Evolutionary conservation across 2,329 filamentous ascomycete genomes (phyloP), one percentile per base, ranked within the genome.

Genomic region (Fusarium praegraminearum): DNA sequence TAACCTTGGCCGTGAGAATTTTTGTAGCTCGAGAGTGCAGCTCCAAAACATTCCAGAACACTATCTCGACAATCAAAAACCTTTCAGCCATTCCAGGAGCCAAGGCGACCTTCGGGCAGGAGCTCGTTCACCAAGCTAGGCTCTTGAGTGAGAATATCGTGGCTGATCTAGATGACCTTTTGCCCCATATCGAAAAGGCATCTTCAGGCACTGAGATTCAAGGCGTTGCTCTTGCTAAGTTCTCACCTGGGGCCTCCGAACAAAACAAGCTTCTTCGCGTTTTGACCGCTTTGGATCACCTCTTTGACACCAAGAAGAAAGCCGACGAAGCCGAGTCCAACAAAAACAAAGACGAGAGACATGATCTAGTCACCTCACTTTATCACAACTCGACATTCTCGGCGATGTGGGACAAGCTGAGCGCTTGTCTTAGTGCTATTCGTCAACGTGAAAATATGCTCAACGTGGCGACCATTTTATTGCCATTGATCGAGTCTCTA

Each of bases 11-110:
- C n/a, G 93, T 98, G 73, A 96, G 96, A 78, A 97, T 99, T 60
- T 92, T 99, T 71, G 93, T 97, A 44, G 95, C 95, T 67, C 91
- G 94, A 50, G 96, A 99, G 80, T 99, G 96, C 81, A 97, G 93
- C 76, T 94, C 93, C 68, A 98, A 97, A 84, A 98, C 96, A 0
- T 99, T 99, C 86, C 93, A 96, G 77, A 97, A 98, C 79, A 98
- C 96, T 1, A 87, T 99, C 56, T 96, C 95, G 18, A 97, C 97
- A n/a, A 97, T 99, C 84, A 98, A 97, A 83, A 98, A 98, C 76
- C 86, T 99, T 44, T 98, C 94, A 7, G 91, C 93, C 40, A 96
- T 99, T 65, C 94, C 95, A 18, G 93, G 92, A 15, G 94, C 95
- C 20, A 96, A 97, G 80, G 88, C 92, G 55, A 86, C 93, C 13